Evolutionary conservation across 805 yeast species (phyloP).

Genomic region (Torulaspora delbrueckii): DNA sequence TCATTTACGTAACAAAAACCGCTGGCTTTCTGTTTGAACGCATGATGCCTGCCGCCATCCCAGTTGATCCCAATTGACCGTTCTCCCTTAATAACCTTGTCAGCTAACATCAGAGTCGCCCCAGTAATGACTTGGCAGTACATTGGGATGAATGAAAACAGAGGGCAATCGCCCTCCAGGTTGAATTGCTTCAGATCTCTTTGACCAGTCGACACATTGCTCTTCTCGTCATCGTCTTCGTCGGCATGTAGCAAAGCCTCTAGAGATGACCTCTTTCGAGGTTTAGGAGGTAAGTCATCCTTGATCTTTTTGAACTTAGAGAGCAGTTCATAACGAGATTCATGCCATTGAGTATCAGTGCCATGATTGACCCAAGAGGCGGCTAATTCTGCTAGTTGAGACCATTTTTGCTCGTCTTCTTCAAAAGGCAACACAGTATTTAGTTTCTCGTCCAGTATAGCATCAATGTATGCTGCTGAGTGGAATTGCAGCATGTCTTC

Average conservation of each 20-base stretch:
- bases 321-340: constrained; percentile 14
- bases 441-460: constrained; percentile 32
- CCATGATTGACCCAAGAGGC: constrained; percentile 12
- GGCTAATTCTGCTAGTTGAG: constrained; percentile 15
- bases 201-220: constrained; percentile 1
- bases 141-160: constrained; percentile 48
- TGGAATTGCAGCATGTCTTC: constrained; percentile 49
- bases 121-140: constrained; percentile 52
- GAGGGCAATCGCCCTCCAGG: constrained; percentile 57
- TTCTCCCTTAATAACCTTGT: constrained; percentile 28
- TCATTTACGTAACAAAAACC: constrained; percentile 77
- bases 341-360: neutral
- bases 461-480: constrained; percentile 39
- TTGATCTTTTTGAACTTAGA: constrained; percentile 8
- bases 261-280: constrained; percentile 8
- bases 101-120: constrained; percentile 50
- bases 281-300: neutral
- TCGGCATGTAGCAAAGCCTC: constrained; percentile 7
- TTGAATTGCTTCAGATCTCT: constrained; percentile 40
- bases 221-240: constrained; percentile 6
- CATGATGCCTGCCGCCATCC: constrained; percentile 81
- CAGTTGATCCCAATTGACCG: constrained; percentile 54
- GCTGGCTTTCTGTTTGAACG: constrained; percentile 47
- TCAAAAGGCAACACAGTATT: constrained; percentile 21
- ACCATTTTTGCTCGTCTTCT: constrained; percentile 16